A percentile compares a stretch with the other conserved stretches of the same genome.
These are phyloP conservation scores for Linum lewisii DNA, from an alignment of 345 rosid species.

Conservation along the genomic window DNA sequence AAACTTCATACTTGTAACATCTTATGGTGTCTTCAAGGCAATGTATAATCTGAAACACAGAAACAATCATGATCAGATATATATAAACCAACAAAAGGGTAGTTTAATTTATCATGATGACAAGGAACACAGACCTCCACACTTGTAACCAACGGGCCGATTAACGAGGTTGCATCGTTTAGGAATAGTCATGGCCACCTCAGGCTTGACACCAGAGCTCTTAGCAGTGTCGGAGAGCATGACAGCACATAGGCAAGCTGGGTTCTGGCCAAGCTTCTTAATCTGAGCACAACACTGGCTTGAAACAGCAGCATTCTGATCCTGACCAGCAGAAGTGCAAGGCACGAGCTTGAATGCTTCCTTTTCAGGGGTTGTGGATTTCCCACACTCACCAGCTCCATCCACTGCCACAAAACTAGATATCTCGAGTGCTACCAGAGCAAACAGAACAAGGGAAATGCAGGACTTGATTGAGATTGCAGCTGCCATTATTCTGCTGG, in stretches of 20 bases:
- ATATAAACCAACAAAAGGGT: background rate
- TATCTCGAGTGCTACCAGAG: background rate
- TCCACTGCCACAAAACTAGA: constrained; percentile 1
- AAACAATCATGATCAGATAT: background rate
- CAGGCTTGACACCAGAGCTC: constrained; percentile 27
- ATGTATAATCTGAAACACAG: background rate
- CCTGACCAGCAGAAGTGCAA: constrained; percentile 28
- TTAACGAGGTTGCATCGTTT: constrained; percentile 34
- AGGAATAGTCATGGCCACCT: constrained; percentile 32
- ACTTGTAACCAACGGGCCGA: constrained; percentile 41
- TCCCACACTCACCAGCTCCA: constrained; percentile 37
- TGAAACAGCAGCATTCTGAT: constrained; percentile 22
- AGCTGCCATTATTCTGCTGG: background rate
- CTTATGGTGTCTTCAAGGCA: background rate
- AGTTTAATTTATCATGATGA: no score
- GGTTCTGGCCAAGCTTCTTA: constrained; percentile 24
- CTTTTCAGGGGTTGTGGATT: constrained; percentile 21
- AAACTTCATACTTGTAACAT: background rate
- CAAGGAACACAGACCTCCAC: constrained; percentile 27
- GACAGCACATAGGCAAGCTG: constrained; percentile 32
- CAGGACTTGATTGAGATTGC: background rate
- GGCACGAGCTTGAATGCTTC: constrained; percentile 33
- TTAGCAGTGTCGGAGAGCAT: constrained; percentile 33
- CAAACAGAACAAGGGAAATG: background rate
- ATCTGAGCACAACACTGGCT: constrained; percentile 32